These are phyloP conservation scores for Trichoderma hamatum DNA, from an alignment of 2,329 filamentous ascomycete species.

Conservation along the genomic window DNA sequence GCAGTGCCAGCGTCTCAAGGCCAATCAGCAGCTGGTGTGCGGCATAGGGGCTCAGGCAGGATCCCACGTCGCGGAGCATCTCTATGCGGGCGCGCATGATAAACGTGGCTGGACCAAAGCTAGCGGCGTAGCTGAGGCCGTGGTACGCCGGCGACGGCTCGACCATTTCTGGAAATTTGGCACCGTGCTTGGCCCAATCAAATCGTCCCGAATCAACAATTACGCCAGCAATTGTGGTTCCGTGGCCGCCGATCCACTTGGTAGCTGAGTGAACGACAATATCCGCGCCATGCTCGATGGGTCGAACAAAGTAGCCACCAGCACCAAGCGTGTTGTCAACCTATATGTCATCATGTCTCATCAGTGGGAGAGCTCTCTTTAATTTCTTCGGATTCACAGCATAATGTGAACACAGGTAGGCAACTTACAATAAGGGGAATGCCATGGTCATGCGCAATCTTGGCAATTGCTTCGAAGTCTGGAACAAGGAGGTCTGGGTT, in stretches of 20 bases:
- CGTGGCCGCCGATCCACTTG: neutral
- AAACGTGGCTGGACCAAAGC: neutral
- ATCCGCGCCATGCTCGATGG: neutral
- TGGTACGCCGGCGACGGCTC: neutral
- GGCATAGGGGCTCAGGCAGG: neutral
- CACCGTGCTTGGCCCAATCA: neutral
- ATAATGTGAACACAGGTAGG: neutral
- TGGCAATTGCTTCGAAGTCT: neutral
- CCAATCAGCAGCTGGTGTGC: neutral
- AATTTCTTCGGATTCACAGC: neutral
- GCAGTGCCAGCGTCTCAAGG: neutral
- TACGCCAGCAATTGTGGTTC: neutral
- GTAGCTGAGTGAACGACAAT: neutral
- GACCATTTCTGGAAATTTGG: neutral
- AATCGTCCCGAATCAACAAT: neutral
- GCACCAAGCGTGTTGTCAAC: neutral
- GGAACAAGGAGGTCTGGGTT: neutral
- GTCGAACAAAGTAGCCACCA: neutral
- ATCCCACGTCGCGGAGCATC: neutral
- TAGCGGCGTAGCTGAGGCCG: neutral
- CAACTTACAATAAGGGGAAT: neutral
- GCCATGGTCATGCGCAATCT: neutral
- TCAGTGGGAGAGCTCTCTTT: neutral
- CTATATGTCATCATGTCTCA: neutral
- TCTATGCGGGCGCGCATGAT: neutral